Evolutionary conservation across 2,329 filamentous ascomycete species (phyloP), one percentile per base, ranked within the genome.

Genomic region (Tolypocladium pustulatum): DNA sequence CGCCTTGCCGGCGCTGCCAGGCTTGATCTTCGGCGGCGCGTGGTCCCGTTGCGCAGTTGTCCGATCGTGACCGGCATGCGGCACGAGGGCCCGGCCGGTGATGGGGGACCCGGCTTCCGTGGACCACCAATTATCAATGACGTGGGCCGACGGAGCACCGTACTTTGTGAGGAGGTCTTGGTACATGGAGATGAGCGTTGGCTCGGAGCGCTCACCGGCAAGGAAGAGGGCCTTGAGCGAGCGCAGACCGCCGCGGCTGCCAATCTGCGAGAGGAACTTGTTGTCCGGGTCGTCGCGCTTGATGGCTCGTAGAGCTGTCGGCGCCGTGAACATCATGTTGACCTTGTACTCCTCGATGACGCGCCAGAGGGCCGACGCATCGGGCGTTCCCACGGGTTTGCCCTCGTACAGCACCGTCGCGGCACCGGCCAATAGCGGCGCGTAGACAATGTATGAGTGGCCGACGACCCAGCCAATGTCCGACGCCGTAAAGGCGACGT

Each of bases 371-470:
- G 88, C 88, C 7, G 90, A 88, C 0, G 91, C 89, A 65, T 96
- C 86, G 0, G 92, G 92, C 0, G 91, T 96, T 5, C 91, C 91
- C 15, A 96, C 80, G 0, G 92, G 92, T 65, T 97, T 97, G n/a
- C 92, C 93, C 74, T 97, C 92, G 71, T 91, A 97, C 0, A 97
- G 78, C 1, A 97, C 83, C 0, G 91, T 96, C 1, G 91, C 87
- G 2, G 92, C 91, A 6, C 92, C 92, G 0, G 88, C 84, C 1
- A 97, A 81, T 7, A 97, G 81, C 15, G 92, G 92, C 4, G 85
- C 92, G 68, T 97, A 97, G 15, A 96, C 78, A 62, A 96, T 96
- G 69, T 94, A 97, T 7, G 85, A 88, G 69, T 91, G 73, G 20
- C 73, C 73, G 12, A 75, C 73, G 7, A 76, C 90, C 93, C 92